Conservation (phyloP, 306 rosid genomes). For the Senna siamea region DNA sequence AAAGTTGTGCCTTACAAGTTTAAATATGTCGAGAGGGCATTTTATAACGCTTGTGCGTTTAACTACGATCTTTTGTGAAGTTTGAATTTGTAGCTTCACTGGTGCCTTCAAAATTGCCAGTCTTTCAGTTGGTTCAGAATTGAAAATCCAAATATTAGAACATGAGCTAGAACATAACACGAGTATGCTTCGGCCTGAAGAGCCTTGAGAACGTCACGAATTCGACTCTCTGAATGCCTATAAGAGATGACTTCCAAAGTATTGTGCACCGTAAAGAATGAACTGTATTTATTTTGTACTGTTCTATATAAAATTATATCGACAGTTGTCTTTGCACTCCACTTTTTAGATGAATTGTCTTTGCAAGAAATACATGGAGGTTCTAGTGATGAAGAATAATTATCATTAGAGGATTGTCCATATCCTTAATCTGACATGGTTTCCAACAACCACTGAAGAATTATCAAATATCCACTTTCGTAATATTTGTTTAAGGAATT, state of each 20-base stretch:
- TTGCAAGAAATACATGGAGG: background rate
- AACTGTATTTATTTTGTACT: too few relatives aligned
- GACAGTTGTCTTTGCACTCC: too few relatives aligned
- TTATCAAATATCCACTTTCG: background rate
- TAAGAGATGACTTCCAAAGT: too few relatives aligned
- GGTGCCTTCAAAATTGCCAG: background rate
- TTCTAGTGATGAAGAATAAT: background rate
- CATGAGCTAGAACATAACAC: background rate
- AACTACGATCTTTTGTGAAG: background rate
- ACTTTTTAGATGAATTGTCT: too few relatives aligned
- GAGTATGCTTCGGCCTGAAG: background rate
- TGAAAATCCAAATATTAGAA: background rate
- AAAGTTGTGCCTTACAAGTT: too few relatives aligned
- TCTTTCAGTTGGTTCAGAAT: background rate
- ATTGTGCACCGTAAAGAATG: too few relatives aligned
- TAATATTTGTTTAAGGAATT: background rate
- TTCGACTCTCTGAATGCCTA: too few relatives aligned
- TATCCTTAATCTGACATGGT: background rate
- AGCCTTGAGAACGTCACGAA: background rate
- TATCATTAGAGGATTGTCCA: background rate
- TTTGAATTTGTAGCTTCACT: background rate
- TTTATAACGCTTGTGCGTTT: too few relatives aligned
- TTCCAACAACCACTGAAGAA: too few relatives aligned
- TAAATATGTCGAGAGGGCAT: too few relatives aligned
- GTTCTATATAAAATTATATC: too few relatives aligned